These are phyloP conservation scores for Cladophialophora immunda DNA, from an alignment of 2,329 filamentous ascomycete species.

Conservation along the genomic window DNA sequence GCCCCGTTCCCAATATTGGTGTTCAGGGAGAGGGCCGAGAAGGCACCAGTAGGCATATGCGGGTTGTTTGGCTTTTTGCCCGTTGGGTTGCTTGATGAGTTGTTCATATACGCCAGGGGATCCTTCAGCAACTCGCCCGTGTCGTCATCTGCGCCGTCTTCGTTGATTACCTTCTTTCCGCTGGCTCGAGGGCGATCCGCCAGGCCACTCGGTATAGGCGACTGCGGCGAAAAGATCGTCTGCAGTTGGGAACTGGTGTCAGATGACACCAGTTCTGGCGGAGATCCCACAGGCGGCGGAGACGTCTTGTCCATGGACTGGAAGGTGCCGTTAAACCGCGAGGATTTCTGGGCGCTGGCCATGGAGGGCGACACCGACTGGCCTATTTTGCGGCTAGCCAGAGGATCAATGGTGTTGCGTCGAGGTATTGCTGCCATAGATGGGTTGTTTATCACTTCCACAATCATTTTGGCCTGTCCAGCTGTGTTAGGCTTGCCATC, in stretches of 20 bases:
- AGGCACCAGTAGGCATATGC: constrained; percentile 73
- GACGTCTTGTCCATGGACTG: constrained; percentile 66
- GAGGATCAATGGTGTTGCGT: constrained; percentile 64
- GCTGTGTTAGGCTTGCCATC: constrained; percentile 70
- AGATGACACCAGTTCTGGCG: constrained; percentile 61
- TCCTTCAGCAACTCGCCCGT: constrained; percentile 70
- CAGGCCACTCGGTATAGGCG: constrained; percentile 62
- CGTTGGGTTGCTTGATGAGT: constrained; percentile 60
- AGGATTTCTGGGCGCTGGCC: constrained; percentile 60
- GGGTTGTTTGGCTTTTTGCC: constrained; percentile 74
- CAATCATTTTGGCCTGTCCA: constrained; percentile 66
- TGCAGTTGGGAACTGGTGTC: constrained; percentile 61
- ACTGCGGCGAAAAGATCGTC: constrained; percentile 68
- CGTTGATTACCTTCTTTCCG: constrained; percentile 71
- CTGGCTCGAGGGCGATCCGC: constrained; percentile 61
- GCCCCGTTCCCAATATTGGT: constrained; percentile 61
- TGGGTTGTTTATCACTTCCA: constrained; percentile 59
- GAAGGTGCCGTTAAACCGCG: constrained; percentile 69
- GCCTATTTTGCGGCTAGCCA: constrained; percentile 48
- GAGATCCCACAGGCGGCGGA: constrained; percentile 53
- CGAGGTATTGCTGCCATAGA: constrained; percentile 48
- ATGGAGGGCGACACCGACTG: constrained; percentile 43
- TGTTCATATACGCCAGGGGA: constrained; percentile 74
- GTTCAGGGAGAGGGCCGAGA: constrained; percentile 75
- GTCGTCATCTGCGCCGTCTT: constrained; percentile 68